Evolutionary conservation across 116 monocot species (phyloP), one percentile per base, ranked within the genome.

Genomic region (Thalassia testudinum): DNA sequence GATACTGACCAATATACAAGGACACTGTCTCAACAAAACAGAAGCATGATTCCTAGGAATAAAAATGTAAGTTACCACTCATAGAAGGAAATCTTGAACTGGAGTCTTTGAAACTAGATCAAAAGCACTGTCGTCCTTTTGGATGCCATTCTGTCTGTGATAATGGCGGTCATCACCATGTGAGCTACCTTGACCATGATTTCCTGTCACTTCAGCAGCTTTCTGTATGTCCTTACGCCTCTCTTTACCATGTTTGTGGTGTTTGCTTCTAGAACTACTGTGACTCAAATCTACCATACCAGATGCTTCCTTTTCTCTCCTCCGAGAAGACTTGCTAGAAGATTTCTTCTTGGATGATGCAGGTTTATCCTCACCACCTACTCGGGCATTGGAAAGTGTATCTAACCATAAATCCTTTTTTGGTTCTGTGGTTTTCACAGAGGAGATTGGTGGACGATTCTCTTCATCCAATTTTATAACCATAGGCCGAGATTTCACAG

Each of bases 391-490:
- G 45, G 40, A 49, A 22, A 82, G 50, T 60, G 72, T 82, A 65
- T 77, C 86, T 38, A 82, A 77, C 26, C 83, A 52, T 11, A 53
- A 19, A 68, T 83, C 75, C 26, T 78, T 69, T 50, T 58, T 71
- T 38, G 49, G 34, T 21, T 71, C 75, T 52, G 21, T 27, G 18
- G n/a, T 45, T 23, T 19, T 24, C 44, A 57, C 20, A 61, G 72
- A 55, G 45, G 59, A 54, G n/a, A 58, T 29, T 20, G 26, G 37
- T 11, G 52, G 47, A 24, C 45, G 27, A 44, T 75, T 78, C 28
- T 60, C 78, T 42, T 79, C 92, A 43, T 87, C 81, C 62, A 88
- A 68, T 60, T 78, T 95, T 49, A 95, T 76, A 13, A 95, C 95
- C 18, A 68, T 73, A 15, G 95, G 95, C 28, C 95, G 72, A 26